Base-by-base conservation (phyloP, 257 asterid genomes). In the Capsicum pubescens region DNA sequence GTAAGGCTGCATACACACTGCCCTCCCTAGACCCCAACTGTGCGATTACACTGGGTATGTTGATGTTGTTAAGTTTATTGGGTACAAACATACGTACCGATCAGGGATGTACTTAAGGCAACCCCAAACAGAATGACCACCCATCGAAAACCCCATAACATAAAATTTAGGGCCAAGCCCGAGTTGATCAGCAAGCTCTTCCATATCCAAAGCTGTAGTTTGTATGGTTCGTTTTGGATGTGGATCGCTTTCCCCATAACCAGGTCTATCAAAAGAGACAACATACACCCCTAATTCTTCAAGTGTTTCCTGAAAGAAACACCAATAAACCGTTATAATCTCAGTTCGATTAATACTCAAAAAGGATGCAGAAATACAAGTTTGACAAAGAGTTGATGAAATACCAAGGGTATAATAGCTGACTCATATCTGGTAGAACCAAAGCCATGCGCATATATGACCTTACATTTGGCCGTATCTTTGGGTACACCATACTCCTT, bases 231-330 rank as follows among this genome's bases (percentile, higher is more conserved):
- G 84, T 59, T 87, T 88, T 2, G 97, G 95, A 86, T 92, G 91
- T 2, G 97, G 98, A 87, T 94, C 98, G 50, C 97, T 94, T 91
- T 94, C 92, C 78, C 97, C 98, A 77, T 94, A 94, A 70, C 98
- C 97, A 3, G 97, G 93, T 84, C 97, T 91, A 84, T 92, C 98
- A 83, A 94, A 94, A 32, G 94, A 79, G 85, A 94, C 95, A 0
- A 94, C 76, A 84, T 94, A 89, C 16, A 88, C 87, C 58, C 98
- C 93, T 61, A 91, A 86, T 78, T 91, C 90, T 78, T 92, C 90
- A 4, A 90, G 90, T 82, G 87, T 69, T 76, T 86, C 91, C 98
- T 94, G 89, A 74, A 80, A 81, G 9, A 57, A 79, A 74, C 36
- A 66, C 46, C 32, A 0, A 8, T 3, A 84, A 77, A 4, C 81